phyloP scores from a whole-genome alignment of 805 yeast species.

The Candida easanensis region DNA sequence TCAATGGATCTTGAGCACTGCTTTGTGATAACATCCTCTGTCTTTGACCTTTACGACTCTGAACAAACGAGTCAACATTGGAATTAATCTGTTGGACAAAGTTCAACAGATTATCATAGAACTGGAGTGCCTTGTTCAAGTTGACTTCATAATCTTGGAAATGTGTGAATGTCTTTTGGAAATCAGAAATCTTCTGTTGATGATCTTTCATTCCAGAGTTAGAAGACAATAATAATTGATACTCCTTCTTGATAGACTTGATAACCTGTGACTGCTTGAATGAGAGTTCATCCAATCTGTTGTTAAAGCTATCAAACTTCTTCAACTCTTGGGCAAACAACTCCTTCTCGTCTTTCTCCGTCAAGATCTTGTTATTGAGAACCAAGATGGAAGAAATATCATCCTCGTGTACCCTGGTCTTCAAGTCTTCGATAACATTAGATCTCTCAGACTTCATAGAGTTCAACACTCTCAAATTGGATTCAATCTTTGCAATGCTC shows the following conservation, averaged over 20 bases:
- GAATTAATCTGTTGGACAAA: constrained; percentile 22
- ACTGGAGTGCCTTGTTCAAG: constrained; percentile 54
- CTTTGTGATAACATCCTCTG: constrained; percentile 14
- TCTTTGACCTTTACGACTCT: constrained; percentile 26
- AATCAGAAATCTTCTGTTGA: constrained; percentile 38
- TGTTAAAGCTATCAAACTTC: constrained; percentile 69
- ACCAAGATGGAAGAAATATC: constrained; percentile 79
- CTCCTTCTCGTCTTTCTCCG: constrained; percentile 54
- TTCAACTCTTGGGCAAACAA: constrained; percentile 69
- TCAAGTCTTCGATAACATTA: constrained; percentile 60
- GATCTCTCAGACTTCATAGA: constrained; percentile 62
- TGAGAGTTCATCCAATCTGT: constrained; percentile 66
- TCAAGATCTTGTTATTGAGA: constrained; percentile 45
- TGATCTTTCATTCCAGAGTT: constrained; percentile 40
- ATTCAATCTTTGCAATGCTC: constrained; percentile 50
- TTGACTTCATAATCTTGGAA: constrained; percentile 65
- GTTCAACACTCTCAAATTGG: constrained; percentile 57
- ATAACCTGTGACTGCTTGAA: constrained; percentile 56
- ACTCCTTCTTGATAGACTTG: constrained; percentile 40
- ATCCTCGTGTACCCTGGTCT: constrained; percentile 69
- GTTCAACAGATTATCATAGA: constrained; percentile 50
- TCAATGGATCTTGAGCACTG: constrained; percentile 5
- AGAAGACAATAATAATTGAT: constrained; percentile 46
- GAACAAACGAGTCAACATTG: constrained; percentile 24
- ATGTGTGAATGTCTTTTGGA: constrained; percentile 47